Conservation (phyloP, 2,329 filamentous ascomycete genomes). For the Curvularia eragrostidis region DNA sequence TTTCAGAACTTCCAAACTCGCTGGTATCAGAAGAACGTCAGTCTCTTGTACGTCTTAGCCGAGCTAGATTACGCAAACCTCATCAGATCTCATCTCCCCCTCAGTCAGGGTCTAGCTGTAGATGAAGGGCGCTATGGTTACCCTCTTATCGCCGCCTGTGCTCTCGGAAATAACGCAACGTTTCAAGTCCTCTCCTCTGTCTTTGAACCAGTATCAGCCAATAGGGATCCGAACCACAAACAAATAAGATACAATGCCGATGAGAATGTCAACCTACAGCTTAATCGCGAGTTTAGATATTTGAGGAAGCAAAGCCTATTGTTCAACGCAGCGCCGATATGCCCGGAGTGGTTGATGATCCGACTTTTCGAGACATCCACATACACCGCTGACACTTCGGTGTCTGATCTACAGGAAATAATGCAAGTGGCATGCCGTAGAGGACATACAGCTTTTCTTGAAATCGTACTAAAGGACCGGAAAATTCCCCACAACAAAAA, state of each 20-base stretch:
- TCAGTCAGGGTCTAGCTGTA: accelerated
- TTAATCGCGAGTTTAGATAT: not conserved
- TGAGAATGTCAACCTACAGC: too few relatives aligned
- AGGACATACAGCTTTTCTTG: too few relatives aligned
- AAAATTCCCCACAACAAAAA: not conserved
- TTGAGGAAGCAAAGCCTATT: not conserved
- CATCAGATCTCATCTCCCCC: not conserved
- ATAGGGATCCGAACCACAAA: too few relatives aligned
- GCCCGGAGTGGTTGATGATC: not conserved
- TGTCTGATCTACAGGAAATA: not conserved
- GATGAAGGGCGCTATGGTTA: not conserved
- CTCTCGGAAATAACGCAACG: not conserved
- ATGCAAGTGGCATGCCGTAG: not conserved
- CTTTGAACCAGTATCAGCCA: not conserved
- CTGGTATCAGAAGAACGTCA: not conserved
- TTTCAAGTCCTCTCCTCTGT: not conserved
- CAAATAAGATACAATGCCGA: not conserved
- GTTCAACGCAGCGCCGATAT: not conserved
- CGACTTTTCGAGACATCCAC: not conserved
- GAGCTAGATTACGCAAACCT: conserved; percentile 1
- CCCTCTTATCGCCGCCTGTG: conserved; percentile 1
- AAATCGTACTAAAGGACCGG: not conserved
- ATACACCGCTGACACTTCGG: not conserved
- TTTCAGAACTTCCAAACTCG: not conserved
- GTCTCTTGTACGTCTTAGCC: not conserved